These are phyloP conservation scores for Prunus davidiana DNA, from an alignment of 306 rosid genomes.

Conservation along the genomic window DNA sequence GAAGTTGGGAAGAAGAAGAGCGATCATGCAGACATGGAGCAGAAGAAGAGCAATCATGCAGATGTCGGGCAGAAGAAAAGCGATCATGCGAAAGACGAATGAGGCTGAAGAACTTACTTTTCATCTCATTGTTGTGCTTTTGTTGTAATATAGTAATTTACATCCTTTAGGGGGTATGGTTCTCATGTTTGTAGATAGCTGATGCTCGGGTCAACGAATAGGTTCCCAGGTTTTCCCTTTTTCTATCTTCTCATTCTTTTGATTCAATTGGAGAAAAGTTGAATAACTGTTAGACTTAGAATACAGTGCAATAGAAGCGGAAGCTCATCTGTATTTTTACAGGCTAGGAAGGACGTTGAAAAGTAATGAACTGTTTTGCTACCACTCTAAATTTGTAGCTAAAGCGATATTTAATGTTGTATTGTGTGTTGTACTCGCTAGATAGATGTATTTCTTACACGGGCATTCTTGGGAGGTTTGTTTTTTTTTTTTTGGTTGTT, in stretches of 20 bases:
- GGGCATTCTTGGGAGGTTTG: no score
- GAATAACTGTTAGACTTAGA: background rate
- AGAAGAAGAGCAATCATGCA: slow-evolving; percentile 19
- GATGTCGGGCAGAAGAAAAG: background rate
- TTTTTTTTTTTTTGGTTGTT: no score
- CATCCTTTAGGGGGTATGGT: background rate
- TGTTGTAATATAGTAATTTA: background rate
- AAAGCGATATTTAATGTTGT: no score
- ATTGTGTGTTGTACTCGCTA: no score
- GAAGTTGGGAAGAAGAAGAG: slow-evolving; percentile 72
- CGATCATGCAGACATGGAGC: slow-evolving; percentile 7
- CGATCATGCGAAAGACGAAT: slow-evolving; percentile 67
- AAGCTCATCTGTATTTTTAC: background rate
- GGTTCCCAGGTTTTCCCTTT: background rate
- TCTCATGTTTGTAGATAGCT: background rate
- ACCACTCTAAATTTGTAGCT: no score
- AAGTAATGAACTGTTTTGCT: no score
- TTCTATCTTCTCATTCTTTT: background rate
- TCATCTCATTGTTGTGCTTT: slow-evolving; percentile 19
- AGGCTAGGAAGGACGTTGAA: no score
- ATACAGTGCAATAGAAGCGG: background rate
- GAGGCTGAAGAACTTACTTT: slow-evolving; percentile 12
- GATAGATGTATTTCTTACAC: no score
- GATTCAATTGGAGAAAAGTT: background rate
- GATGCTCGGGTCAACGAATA: background rate